Evolutionary conservation across 1,284 basidiomycete genomes (phyloP).

Genomic region (Tilletiaria anomala): DNA sequence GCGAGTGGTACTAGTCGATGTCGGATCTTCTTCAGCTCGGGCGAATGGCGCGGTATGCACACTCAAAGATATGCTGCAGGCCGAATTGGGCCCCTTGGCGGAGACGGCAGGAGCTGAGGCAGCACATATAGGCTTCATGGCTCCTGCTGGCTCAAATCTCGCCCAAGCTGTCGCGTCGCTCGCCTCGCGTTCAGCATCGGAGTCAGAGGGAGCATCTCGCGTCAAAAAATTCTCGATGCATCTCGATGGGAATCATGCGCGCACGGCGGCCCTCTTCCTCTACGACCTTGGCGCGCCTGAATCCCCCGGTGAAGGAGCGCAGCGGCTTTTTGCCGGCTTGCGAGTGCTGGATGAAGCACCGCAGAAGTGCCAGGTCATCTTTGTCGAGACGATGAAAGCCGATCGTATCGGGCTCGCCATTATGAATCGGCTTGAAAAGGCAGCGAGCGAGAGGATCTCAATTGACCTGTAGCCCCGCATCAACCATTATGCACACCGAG

Average conservation of each 20-base stretch:
- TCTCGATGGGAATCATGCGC: neutral
- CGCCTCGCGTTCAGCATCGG: neutral
- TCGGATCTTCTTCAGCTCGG: too few species aligned
- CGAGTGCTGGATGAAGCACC: slow-evolving; percentile 54
- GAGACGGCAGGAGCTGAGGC: too few species aligned
- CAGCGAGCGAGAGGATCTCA: slow-evolving; percentile 46
- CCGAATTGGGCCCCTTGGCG: too few species aligned
- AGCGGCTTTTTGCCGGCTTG: slow-evolving; percentile 73
- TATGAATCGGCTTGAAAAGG: slow-evolving; percentile 95
- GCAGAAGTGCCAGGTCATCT: slow-evolving; percentile 60
- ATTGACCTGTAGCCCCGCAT: slow-evolving; percentile 3
- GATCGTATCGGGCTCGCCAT: slow-evolving; percentile 75
- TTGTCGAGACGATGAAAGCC: slow-evolving; percentile 74
- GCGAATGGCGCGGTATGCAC: neutral
- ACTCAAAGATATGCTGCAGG: neutral
- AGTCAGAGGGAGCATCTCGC: neutral
- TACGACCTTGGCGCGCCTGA: neutral
- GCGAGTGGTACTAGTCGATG: slow-evolving; percentile 16
- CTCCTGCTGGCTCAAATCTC: slow-evolving; percentile 47
- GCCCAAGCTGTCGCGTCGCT: neutral
- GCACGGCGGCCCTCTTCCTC: neutral
- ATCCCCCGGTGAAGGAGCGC: slow-evolving; percentile 48
- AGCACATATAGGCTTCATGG: slow-evolving; percentile 49
- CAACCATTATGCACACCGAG: too few species aligned
- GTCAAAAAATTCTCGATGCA: neutral